Evolutionary conservation across 768 basidiomycete genomes (phyloP), one percentile per base, ranked within the genome.

Genomic region (Antrodiella citrinella): DNA sequence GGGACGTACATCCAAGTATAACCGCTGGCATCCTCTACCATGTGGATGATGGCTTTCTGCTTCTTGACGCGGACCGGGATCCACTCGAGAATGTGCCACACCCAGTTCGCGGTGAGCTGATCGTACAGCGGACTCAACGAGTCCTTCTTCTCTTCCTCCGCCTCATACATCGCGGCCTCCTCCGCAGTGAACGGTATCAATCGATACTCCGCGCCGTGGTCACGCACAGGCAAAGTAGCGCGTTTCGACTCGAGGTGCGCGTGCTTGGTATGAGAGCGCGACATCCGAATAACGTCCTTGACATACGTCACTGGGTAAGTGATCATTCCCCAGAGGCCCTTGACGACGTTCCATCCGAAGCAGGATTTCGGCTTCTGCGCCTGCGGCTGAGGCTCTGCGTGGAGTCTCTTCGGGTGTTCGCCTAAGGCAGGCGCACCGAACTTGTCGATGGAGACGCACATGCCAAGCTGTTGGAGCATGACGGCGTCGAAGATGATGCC

Each of bases 81-180:
- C 5, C 67, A 51, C 59, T 86, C 85, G 24, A 87, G 62, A 19
- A 83, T 54, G 81, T 82, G 83, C 84, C 84, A 87, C 0, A 46
- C 35, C 44, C 55, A 67, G 13, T 62, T 45, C 2, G 69, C 55
- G n/a, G 61, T 54, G n/a, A 86, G 69, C 64, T 82, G 74, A 60
- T 86, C 84, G 47, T 77, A 75, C 2, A 70, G 59, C 0, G 64
- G 67, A 45, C 67, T 68, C 7, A 81, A 41, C 2, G 77, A 75
- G 53, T 87, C 85, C 2, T 62, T 60, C 22, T 81, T 50, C 21
- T 86, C 84, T 50, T 84, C 82, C 12, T 75, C 71, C 55, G 83
- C 82, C 55, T 84, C 62, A 58, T 54, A 44, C 82, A 53, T 82
- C 59, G 57, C 25, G 24, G 35, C 20, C 18, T 22, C 39, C 39